Percentiles rank a stretch among this genome's conserved stretches.
These are phyloP conservation scores for Rhinocladiella mackenziei DNA, from an alignment of 2,329 filamentous ascomycete species.

Conservation along the genomic window DNA sequence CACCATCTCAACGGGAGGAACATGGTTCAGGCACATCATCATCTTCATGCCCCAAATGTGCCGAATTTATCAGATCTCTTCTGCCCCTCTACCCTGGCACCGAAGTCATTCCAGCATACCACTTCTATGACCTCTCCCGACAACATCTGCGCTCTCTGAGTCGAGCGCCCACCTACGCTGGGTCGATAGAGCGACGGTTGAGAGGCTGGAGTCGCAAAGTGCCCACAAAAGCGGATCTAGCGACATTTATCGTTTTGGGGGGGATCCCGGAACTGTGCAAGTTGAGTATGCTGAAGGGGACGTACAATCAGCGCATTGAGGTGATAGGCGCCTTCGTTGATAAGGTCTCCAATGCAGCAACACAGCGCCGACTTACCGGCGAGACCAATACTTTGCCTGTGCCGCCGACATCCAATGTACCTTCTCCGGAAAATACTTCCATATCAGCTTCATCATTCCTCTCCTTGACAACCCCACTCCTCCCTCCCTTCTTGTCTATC, in stretches of 20 bases:
- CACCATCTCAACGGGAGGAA: not conserved
- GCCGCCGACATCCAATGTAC: not conserved
- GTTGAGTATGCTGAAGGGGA: constrained; percentile 24
- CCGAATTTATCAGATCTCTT: constrained; percentile 8
- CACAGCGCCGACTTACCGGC: constrained; percentile 4
- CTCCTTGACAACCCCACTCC: constrained; percentile 6
- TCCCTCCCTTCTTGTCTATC: constrained; percentile 9
- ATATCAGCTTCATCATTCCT: not conserved
- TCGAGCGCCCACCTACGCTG: constrained; percentile 23
- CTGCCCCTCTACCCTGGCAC: constrained; percentile 18
- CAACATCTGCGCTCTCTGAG: constrained; percentile 22
- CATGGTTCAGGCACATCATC: not conserved
- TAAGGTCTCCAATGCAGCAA: constrained; percentile 9
- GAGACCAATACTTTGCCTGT: not conserved
- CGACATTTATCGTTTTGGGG: constrained; percentile 22
- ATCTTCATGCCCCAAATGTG: constrained; percentile 13
- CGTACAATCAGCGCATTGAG: constrained; percentile 22
- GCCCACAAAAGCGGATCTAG: constrained; percentile 23
- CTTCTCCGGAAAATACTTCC: not conserved
- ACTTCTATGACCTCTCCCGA: constrained; percentile 23
- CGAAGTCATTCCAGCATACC: constrained; percentile 22
- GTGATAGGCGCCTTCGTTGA: constrained; percentile 21
- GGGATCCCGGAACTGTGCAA: constrained; percentile 23
- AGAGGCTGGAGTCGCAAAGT: constrained; percentile 21
- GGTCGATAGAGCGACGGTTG: constrained; percentile 22